Evolutionary conservation across 106 monocot species (phyloP).

Genomic region (Dioscorea dumetorum): DNA sequence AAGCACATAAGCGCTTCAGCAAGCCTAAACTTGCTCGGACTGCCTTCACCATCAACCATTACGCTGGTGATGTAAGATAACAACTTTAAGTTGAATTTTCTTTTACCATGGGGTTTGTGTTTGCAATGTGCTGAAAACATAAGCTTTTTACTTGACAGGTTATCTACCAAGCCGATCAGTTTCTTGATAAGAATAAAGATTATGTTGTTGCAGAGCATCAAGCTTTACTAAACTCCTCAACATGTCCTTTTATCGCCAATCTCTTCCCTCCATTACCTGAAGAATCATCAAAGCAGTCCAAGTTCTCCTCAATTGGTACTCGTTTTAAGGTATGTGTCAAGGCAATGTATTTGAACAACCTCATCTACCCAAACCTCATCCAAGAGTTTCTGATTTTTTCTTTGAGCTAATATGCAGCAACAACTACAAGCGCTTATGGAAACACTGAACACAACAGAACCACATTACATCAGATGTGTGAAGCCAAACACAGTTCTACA

Average conservation of each 20-base stretch:
- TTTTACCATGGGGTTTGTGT: neutral
- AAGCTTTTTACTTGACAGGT: conserved; percentile 45
- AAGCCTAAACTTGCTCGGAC: conserved; percentile 92
- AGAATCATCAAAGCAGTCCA: conserved; percentile 84
- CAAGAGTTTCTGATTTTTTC: neutral
- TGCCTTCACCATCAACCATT: conserved; percentile 94
- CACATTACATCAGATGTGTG: conserved; percentile 97
- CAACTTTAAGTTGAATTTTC: neutral
- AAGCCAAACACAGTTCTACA: conserved; percentile 85
- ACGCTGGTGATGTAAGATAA: conserved; percentile 89
- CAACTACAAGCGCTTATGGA: conserved; percentile 99
- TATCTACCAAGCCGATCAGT: conserved; percentile 82
- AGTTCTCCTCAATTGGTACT: conserved; percentile 92
- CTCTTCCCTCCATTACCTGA: conserved; percentile 85
- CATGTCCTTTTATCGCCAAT: conserved; percentile 71
- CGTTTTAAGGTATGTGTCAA: conserved; percentile 71
- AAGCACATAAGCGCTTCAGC: conserved; percentile 86
- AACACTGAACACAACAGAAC: conserved; percentile 89
- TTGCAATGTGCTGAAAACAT: neutral
- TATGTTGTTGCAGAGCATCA: conserved; percentile 98
- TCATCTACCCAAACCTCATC: no score
- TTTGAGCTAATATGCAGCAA: conserved; percentile 55
- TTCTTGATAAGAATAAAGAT: conserved; percentile 98
- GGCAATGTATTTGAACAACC: no score
- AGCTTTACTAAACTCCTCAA: conserved; percentile 67